Evolutionary conservation across 2,329 filamentous ascomycete species (phyloP), one percentile per base, ranked within the genome.

Genomic region (Boeremia lycopersici): DNA sequence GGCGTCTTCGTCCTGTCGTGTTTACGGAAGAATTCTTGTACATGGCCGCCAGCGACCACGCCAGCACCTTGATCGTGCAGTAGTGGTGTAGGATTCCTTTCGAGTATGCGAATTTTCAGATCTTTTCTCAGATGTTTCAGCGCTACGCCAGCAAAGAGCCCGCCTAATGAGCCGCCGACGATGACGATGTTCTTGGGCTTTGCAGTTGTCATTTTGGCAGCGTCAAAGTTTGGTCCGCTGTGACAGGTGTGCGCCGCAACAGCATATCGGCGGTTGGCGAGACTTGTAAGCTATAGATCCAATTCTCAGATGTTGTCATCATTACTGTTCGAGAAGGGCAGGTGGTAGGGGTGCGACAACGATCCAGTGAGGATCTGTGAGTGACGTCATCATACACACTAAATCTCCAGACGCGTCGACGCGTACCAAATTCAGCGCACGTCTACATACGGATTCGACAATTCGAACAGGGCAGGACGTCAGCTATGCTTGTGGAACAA

Each of bases 31-130:
- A 69, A 67, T 1, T 59, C 46, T n/a, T 62, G 62, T 7, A 61
- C 56, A 41, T 67, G 64, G 2, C 46, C 44, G 13, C 63, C 61
- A 6, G 65, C 65, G 9, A 68, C 64, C 0, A 71, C 54, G 25
- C 68, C 64, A 30, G 67, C 68, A n/a, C 63, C 67, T 42, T 69
- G 64, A n/a, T 67, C 61, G 11, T 69, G 65, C 6, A 68, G 61
- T 5, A 68, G 53, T 2, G 61, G 59, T 11, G 64, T 65, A 4
- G 63, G 60, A 23, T 69, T 69, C 6, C 65, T 59, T 28, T 69
- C 65, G 38, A 71, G 57, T 29, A 71, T 63, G 19, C 60, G 59
- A 34, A 69, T 65, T 8, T 57, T 62, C 12, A 64, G 49, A 31
- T 66, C 50, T 43, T 62, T 63, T 2, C 58, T 58, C 12, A 68